Base-by-base conservation (phyloP, 495 filamentous ascomycete genomes). In the Penicilliopsis zonata region DNA sequence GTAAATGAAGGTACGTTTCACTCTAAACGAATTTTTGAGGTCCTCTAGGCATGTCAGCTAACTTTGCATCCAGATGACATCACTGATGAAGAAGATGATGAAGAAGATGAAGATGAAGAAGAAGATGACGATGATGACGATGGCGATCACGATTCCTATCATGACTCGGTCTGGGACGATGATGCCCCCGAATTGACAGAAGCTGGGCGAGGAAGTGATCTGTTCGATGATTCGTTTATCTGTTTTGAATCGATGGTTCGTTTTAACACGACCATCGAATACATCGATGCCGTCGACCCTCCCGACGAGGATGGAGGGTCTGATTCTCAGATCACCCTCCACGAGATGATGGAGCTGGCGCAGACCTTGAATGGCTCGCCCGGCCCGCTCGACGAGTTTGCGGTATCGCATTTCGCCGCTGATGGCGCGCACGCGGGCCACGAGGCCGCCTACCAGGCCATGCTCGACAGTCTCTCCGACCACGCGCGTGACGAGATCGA, bases 311-410 rank as follows among this genome's bases (percentile, higher is more conserved):
- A 60, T 7, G 39, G 41, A 14, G 30, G 15, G 10, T 9, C 41
- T 12, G 40, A 44, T 26, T 10, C 20, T 3, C 47, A 51, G 23
- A 54, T 64, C 52, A 66, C 62, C 5, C 51, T 50, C 19, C 62
- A 66, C 42, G 62, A 66, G 35, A 46, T 64, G 47, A 63, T 64
- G 56, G 40, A 55, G 26, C 35, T 54, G 12, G 52, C 62, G 4
- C 42, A 43, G 24, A 42, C 47, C 18, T 52, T 44, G 10, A 44
- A 40, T 18, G 40, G 28, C 14, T 35, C 41, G 13, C 44, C 28
- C 21, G 16, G 28, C 23, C 30, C 35, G 10, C 39, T 44, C 18
- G 37, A 27, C 28, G 29, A 40, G 13, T 30, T 44, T 19, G 47
- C 40, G 24, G 43, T 32, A n/a, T 36, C 43, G 15, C 44, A 54